Base-by-base conservation (phyloP, 495 filamentous ascomycete species). In the Zalerion maritima region DNA sequence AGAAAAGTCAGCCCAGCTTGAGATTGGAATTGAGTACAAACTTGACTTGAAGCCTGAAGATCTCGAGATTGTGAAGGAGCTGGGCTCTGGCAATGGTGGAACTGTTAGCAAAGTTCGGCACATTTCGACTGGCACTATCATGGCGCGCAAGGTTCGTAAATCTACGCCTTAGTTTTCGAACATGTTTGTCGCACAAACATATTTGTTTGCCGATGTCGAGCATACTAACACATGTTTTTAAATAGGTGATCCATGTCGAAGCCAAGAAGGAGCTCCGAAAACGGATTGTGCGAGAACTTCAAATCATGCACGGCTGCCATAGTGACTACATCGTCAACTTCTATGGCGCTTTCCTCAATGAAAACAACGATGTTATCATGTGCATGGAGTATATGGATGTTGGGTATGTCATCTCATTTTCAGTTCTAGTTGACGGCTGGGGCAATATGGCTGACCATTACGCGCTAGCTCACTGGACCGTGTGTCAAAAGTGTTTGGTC, bases 331-430 rank as follows among this genome's bases (percentile, higher is more conserved):
- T 97, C 43, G 89, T 97, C 14, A 91, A 75, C 9, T 96, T 96
- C 54, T 94, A 94, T 44, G 89, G 89, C 26, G 89, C 89, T 14
- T 96, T 96, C 55, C 69, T 94, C 34, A 94, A 93, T 43, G 83
- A 94, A 41, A 78, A 77, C 25, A 80, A 89, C 38, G 89, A 96
- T 57, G 91, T 97, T 36, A 84, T 94, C 36, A 78, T 97, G 78
- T 97, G 89, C 50, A 97, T 97, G 89, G 89, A 97, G 51, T 94
- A 97, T 46, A 93, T 93, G 85, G 89, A 97, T 61, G 82, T 84
- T 55, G 91, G 91, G 89, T 97, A 69, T 51, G 74, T 56, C 11
- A 9, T 22, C 21, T 28, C 25, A n/a, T 21, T 21, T n/a, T 6
- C 18, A 11, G 15, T 12, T 13, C 16, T 16, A 15, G 17, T 35